A percentile compares a stretch with the other conserved stretches of the same genome.
phyloP scores from a whole-genome alignment of 495 filamentous ascomycete genomes.

The Sordaria brevicollis region DNA sequence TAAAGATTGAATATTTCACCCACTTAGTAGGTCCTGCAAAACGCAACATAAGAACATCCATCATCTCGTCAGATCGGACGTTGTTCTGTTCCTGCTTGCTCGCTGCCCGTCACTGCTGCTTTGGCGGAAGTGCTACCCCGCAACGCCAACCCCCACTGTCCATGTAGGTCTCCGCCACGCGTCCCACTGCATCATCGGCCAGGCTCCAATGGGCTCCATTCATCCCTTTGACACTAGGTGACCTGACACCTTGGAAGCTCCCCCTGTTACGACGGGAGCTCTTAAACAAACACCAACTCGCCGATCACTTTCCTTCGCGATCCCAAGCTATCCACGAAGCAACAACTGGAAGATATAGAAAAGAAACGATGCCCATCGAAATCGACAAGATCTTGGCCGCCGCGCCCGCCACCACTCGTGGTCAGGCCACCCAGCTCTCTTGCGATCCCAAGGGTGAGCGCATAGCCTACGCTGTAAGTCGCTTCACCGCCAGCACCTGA shows the following conservation, averaged over 20 bases:
- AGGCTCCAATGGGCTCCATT: neutral
- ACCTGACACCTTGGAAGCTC: neutral
- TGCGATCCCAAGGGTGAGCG: conserved; percentile 85
- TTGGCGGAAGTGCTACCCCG: neutral
- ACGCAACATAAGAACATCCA: neutral
- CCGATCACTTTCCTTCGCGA: neutral
- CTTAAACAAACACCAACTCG: neutral
- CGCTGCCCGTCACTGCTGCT: neutral
- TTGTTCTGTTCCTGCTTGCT: neutral
- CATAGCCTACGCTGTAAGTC: conserved; percentile 81
- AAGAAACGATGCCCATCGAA: conserved; percentile 36
- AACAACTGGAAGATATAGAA: neutral
- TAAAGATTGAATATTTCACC: neutral
- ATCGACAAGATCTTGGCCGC: conserved; percentile 47
- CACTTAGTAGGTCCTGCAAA: neutral
- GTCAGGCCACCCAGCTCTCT: conserved; percentile 82
- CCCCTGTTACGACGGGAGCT: neutral
- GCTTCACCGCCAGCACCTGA: neutral
- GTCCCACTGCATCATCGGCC: neutral
- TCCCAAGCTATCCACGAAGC: conserved; percentile 3
- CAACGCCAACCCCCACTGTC: neutral
- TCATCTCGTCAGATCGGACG: neutral
- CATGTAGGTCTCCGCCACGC: neutral
- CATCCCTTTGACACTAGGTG: too few species aligned
- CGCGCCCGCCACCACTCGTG: conserved; percentile 69